Base-by-base conservation (phyloP, 768 basidiomycete species). In the Chiua virens region DNA sequence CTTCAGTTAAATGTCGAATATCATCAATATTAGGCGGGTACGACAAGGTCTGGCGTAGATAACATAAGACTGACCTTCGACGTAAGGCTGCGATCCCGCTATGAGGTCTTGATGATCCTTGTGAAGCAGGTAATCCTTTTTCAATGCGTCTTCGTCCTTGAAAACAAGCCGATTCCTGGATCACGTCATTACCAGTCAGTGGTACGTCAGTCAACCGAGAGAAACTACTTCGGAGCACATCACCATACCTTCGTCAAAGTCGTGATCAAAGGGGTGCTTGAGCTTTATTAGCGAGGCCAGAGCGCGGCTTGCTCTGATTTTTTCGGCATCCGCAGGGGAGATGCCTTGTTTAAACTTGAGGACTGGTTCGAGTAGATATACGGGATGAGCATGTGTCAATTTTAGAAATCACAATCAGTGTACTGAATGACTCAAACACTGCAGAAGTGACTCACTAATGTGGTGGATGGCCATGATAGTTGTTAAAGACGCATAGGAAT, bases 91-190 rank as follows among this genome's bases (percentile, higher is more conserved):
- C 3, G 40, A 23, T 10, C 25, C 25, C 18, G 17, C 39, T 30
- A 49, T 50, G 32, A 49, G 56, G 13, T 52, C 55, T 3, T 5
- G 30, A 36, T 60, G 60, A 13, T 55, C 53, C 42, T 54, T 25
- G 53, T 62, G 61, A 36, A 53, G 20, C 4, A 8, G 1, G 34
- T 65, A 66, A 0, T 30, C 42, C 4, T 49, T 39, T 32, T 14
- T 51, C 23, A 65, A 42, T 17, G 51, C 50, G 10, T 47, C 45
- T 44, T 50, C 49, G 25, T 54, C 52, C 27, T 66, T 43, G 40
- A 66, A 68, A 34, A 61, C 10, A 66, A 53, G 25, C 68, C 53
- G 27, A 58, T 9, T 11, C 66, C 64, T 68, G 36, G 13, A 22
- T 11, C 22, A 8, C 11, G 34, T 1, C 14, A 15, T 7, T 14